Evolutionary conservation across 768 basidiomycete species (phyloP).

Genomic region (Trametes cingulata): DNA sequence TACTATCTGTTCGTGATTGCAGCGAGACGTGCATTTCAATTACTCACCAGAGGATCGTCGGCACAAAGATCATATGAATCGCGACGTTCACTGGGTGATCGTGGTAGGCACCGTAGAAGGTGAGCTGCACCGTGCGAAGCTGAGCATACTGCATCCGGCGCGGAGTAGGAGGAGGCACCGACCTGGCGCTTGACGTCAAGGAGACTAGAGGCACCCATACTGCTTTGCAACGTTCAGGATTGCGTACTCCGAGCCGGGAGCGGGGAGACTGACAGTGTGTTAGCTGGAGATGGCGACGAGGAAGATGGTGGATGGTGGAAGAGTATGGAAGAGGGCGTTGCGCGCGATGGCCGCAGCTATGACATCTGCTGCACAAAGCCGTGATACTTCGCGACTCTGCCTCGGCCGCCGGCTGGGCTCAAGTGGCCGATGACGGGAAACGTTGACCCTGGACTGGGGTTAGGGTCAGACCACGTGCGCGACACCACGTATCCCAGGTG

Average conservation of each 20-base stretch:
- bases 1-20: background rate
- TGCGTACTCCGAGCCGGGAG: background rate
- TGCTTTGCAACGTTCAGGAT: constrained; percentile 1
- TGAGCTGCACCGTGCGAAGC: constrained; percentile 51
- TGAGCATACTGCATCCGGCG: background rate
- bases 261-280: background rate
- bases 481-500: constrained; percentile 13
- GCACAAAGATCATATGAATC: constrained; percentile 87
- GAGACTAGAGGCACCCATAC: constrained; percentile 39
- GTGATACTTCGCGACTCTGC: background rate
- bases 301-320: background rate
- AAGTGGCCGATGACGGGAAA: background rate
- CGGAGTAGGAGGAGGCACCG: constrained; percentile 6
- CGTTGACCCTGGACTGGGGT: background rate
- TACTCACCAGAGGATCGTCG: constrained; percentile 73
- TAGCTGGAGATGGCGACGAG: background rate
- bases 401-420: background rate
- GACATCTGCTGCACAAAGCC: background rate
- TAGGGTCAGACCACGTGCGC: constrained; percentile 15
- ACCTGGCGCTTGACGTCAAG: constrained; percentile 77
- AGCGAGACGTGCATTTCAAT: background rate
- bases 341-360: background rate
- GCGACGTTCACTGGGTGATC: constrained; percentile 77
- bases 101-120: constrained; percentile 95
- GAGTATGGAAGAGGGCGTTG: background rate